phyloP scores from a whole-genome alignment of 306 rosid species.

The Boehmeria nivea region DNA sequence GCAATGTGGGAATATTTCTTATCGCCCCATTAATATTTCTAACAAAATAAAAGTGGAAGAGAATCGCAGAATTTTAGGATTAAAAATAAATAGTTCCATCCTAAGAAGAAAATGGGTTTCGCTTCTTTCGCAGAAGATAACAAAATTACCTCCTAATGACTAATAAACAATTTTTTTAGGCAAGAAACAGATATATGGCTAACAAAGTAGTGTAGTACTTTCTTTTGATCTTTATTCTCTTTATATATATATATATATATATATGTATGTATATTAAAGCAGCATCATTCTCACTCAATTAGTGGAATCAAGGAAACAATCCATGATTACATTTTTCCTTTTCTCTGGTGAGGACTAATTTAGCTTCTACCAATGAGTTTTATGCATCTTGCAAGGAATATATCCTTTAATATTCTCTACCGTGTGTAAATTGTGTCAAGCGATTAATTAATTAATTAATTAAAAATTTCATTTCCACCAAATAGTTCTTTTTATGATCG shows the following conservation, averaged over 20 bases:
- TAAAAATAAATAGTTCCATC: slow-evolving; percentile 16
- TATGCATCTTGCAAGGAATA: slow-evolving; percentile 17
- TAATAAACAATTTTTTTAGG: slow-evolving; percentile 28
- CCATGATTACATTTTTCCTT: slow-evolving; percentile 19
- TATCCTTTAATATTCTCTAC: neutral
- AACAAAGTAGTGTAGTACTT: slow-evolving; percentile 24
- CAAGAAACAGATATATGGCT: slow-evolving; percentile 18
- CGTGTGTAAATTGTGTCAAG: slow-evolving; percentile 9
- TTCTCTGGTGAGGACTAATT: slow-evolving; percentile 7
- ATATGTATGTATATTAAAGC: slow-evolving; percentile 12
- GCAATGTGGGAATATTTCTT: slow-evolving; percentile 23
- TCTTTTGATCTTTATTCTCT: slow-evolving; percentile 32
- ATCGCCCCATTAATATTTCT: slow-evolving; percentile 11
- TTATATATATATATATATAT: neutral
- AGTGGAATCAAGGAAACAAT: slow-evolving; percentile 67
- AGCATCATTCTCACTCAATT: slow-evolving; percentile 22
- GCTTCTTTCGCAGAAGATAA: slow-evolving; percentile 34
- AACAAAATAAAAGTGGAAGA: slow-evolving; percentile 14
- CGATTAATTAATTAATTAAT: neutral
- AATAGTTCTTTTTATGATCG: neutral
- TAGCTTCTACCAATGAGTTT: slow-evolving; percentile 27
- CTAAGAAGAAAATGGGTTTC: slow-evolving; percentile 25
- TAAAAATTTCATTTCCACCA: neutral
- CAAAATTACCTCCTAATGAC: slow-evolving; percentile 10
- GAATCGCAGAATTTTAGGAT: slow-evolving; percentile 18